Evolutionary conservation across 495 filamentous ascomycete species (phyloP).

Genomic region (Letharia lupina): DNA sequence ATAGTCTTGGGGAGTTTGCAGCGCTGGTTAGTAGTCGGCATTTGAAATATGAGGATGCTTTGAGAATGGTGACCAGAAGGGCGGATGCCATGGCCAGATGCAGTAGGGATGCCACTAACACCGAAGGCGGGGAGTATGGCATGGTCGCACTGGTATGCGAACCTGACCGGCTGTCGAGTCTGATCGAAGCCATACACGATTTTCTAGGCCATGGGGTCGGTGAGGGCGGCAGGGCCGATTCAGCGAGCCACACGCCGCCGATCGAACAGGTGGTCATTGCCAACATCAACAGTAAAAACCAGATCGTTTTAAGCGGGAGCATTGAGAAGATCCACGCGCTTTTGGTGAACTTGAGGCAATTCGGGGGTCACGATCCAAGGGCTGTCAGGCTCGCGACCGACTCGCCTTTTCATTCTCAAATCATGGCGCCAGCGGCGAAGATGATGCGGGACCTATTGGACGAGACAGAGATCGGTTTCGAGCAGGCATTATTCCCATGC

Average conservation of each 20-base stretch:
- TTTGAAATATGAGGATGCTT: conserved; percentile 65
- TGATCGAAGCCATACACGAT: conserved; percentile 68
- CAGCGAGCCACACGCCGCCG: conserved; percentile 52
- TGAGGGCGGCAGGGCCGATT: conserved; percentile 58
- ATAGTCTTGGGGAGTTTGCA: conserved; percentile 93
- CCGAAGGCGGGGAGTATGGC: conserved; percentile 67
- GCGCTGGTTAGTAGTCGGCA: conserved; percentile 78
- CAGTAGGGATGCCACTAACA: conserved; percentile 52
- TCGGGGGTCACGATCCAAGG: conserved; percentile 85
- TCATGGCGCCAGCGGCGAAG: conserved; percentile 77
- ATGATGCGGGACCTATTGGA: conserved; percentile 61
- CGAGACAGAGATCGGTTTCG: conserved; percentile 56
- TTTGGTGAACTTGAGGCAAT: conserved; percentile 83
- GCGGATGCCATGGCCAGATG: conserved; percentile 81
- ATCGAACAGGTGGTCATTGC: conserved; percentile 86
- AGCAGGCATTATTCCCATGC: conserved; percentile 58
- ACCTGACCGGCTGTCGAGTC: conserved; percentile 53
- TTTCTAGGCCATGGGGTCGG: conserved; percentile 61
- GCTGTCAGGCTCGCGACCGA: conserved; percentile 82
- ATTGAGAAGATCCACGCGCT: conserved; percentile 76
- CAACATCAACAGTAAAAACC: conserved; percentile 91
- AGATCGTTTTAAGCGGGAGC: conserved; percentile 88
- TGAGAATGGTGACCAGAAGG: conserved; percentile 66
- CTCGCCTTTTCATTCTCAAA: conserved; percentile 84
- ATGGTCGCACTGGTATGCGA: conserved; percentile 93